Percentiles rank a stretch among this genome's conserved stretches.
phyloP scores from a whole-genome alignment of 2,329 filamentous ascomycete species.

The Aplosporella prunicola region DNA sequence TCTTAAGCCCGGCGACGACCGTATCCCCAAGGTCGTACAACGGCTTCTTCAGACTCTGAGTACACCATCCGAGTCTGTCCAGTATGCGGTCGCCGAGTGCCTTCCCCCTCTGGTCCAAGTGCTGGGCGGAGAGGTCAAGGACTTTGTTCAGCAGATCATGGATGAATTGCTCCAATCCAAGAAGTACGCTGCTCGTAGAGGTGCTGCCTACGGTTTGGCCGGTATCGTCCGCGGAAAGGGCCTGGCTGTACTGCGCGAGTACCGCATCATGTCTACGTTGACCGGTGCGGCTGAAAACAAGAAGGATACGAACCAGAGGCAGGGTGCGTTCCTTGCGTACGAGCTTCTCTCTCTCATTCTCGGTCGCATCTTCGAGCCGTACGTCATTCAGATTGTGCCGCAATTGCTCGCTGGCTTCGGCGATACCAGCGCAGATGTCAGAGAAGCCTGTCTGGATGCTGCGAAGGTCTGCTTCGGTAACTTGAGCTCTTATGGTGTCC shows the following conservation, averaged over 20 bases:
- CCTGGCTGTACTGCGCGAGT: slow-evolving; percentile 70
- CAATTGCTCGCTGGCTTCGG: slow-evolving; percentile 84
- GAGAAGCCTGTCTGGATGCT: slow-evolving; percentile 84
- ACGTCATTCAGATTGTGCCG: slow-evolving; percentile 90
- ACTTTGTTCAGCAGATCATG: slow-evolving; percentile 72
- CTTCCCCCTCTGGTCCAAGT: slow-evolving; percentile 82
- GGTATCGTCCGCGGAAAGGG: slow-evolving; percentile 86
- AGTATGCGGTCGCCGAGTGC: slow-evolving; percentile 92
- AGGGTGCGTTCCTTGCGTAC: slow-evolving; percentile 81
- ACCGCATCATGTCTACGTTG: slow-evolving; percentile 73
- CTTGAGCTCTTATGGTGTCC: slow-evolving; percentile 91
- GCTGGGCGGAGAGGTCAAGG: slow-evolving; percentile 64
- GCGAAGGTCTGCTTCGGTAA: slow-evolving; percentile 91
- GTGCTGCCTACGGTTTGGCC: slow-evolving; percentile 88
- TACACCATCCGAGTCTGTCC: slow-evolving; percentile 92
- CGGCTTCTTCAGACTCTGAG: slow-evolving; percentile 77
- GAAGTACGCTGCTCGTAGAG: slow-evolving; percentile 84
- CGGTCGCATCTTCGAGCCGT: slow-evolving; percentile 86
- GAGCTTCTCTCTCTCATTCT: slow-evolving; percentile 82
- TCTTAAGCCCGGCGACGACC: slow-evolving; percentile 71
- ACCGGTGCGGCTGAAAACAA: slow-evolving; percentile 85
- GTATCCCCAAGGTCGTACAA: slow-evolving; percentile 80
- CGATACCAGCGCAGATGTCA: slow-evolving; percentile 77
- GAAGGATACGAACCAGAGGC: slow-evolving; percentile 79
- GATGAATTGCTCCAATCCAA: slow-evolving; percentile 78